Percentiles rank a stretch among this genome's conserved stretches.
Evolutionary conservation across 192 early-diverging fungal genomes (phyloP).

Genomic region (Backusella liffmaniae): DNA sequence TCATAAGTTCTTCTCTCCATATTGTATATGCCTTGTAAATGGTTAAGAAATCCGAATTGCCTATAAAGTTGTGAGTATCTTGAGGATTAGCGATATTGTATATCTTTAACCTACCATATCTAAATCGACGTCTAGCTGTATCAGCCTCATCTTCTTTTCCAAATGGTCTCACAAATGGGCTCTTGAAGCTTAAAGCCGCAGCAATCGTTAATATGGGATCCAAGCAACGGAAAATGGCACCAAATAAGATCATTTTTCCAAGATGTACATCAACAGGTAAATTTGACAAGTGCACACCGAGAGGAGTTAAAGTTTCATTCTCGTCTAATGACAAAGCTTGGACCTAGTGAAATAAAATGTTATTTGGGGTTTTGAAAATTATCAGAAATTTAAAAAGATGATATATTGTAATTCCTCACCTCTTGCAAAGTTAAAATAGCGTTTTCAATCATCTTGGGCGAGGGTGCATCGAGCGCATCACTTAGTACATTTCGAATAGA

Average conservation of each 20-base stretch:
- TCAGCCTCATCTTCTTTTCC: slow-evolving; percentile 51
- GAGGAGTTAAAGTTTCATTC: slow-evolving; percentile 47
- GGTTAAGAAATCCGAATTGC: slow-evolving; percentile 49
- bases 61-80: slow-evolving; percentile 15
- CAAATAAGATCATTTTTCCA: slow-evolving; percentile 69
- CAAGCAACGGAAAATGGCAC: slow-evolving; percentile 59
- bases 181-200: slow-evolving; percentile 48
- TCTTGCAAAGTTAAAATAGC: slow-evolving; percentile 55
- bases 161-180: slow-evolving; percentile 47
- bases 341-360: slow-evolving; percentile 25
- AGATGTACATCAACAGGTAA: slow-evolving; percentile 70
- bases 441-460: slow-evolving; percentile 34
- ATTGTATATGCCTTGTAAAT: slow-evolving; percentile 51
- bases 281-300: slow-evolving; percentile 60
- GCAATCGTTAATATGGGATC: slow-evolving; percentile 68
- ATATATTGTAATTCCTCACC: slow-evolving; percentile 14
- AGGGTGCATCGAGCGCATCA: slow-evolving; percentile 59
- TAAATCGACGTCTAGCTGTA: slow-evolving; percentile 40
- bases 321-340: slow-evolving; percentile 45
- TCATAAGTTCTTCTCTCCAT: slow-evolving; percentile 43
- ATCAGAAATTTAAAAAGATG: slow-evolving; percentile 20
- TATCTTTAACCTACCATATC: slow-evolving; percentile 25
- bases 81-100: not conserved
- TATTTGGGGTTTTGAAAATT: not conserved
- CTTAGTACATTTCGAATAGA: slow-evolving; percentile 46